These are phyloP conservation scores for Aspergillus haitiensis DNA, from an alignment of 495 filamentous ascomycete species.

Conservation along the genomic window DNA sequence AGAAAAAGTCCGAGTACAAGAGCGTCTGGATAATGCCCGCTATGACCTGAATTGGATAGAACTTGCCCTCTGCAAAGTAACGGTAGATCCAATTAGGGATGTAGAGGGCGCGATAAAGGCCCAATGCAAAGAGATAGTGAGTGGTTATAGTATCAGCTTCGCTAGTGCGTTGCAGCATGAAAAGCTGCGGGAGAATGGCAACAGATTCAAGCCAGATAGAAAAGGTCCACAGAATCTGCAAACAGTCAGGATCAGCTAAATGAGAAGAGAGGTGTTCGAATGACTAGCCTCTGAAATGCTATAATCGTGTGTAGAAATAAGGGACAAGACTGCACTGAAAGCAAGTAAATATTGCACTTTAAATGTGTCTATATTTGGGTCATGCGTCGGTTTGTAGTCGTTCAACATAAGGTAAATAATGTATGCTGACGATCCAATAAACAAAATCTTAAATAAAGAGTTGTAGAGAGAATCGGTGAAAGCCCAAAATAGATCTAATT, in stretches of 20 bases:
- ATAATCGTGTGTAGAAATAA: conserved; percentile 84
- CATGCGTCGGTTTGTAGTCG: conserved; percentile 93
- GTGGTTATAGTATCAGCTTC: conserved; percentile 98
- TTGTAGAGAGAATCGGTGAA: conserved; percentile 80
- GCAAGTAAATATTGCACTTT: conserved; percentile 89
- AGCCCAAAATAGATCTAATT: conserved; percentile 83
- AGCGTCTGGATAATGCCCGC: conserved; percentile 92
- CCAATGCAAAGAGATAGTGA: conserved; percentile 96
- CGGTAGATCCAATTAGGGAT: conserved; percentile 98
- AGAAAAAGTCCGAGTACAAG: conserved; percentile 98
- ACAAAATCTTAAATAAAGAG: conserved; percentile 91
- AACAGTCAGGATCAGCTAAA: conserved; percentile 13
- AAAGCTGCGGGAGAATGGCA: conserved; percentile 93
- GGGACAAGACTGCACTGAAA: conserved; percentile 70
- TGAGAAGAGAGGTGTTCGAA: background rate
- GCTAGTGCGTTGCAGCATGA: conserved; percentile 95
- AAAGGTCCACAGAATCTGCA: conserved; percentile 90
- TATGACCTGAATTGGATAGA: conserved; percentile 78
- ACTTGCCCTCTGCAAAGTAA: conserved; percentile 71
- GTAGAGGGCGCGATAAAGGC: conserved; percentile 86
- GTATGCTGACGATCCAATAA: conserved; percentile 85
- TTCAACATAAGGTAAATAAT: conserved; percentile 96
- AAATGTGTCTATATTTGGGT: conserved; percentile 94
- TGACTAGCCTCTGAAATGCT: conserved; percentile 57
- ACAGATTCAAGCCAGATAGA: conserved; percentile 97